A percentile compares a stretch with the other conserved stretches of the same genome.
phyloP scores from a whole-genome alignment of 257 asterid species.

The Petunia axillaris region DNA sequence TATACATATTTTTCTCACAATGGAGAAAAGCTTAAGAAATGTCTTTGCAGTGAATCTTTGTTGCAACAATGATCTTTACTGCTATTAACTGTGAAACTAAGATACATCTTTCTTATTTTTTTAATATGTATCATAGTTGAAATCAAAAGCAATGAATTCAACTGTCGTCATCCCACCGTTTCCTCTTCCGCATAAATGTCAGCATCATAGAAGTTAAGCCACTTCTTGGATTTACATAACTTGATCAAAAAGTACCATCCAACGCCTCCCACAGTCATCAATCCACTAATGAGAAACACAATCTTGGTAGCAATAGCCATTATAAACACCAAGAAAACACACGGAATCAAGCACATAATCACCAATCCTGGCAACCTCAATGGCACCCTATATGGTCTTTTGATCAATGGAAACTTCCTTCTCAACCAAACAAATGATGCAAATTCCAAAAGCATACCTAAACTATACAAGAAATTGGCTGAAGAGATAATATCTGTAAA shows the following conservation, averaged over 20 bases:
- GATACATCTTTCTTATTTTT: no score
- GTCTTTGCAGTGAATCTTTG: not conserved
- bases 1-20: not conserved
- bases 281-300: slow-evolving; percentile 54
- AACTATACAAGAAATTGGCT: slow-evolving; percentile 68
- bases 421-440: slow-evolving; percentile 72
- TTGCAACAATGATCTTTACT: not conserved
- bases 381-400: slow-evolving; percentile 73
- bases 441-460: slow-evolving; percentile 81
- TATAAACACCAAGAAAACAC: slow-evolving; percentile 56
- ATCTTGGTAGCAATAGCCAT: slow-evolving; percentile 60
- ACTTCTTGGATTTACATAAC: slow-evolving; percentile 50
- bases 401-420: slow-evolving; percentile 49
- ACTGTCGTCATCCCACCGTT: not conserved
- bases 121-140: not conserved
- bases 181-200: slow-evolving; percentile 29
- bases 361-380: slow-evolving; percentile 41
- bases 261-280: slow-evolving; percentile 56
- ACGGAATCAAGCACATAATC: slow-evolving; percentile 67
- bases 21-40: not conserved
- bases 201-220: slow-evolving; percentile 48
- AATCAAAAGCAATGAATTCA: not conserved
- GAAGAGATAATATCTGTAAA: slow-evolving; percentile 56
- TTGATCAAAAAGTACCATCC: slow-evolving; percentile 67
- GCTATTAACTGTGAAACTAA: no score